Percentiles rank a stretch among this genome's conserved stretches.
Conservation (phyloP, 2,329 filamentous ascomycete genomes). For the Biscogniauxia marginata region DNA sequence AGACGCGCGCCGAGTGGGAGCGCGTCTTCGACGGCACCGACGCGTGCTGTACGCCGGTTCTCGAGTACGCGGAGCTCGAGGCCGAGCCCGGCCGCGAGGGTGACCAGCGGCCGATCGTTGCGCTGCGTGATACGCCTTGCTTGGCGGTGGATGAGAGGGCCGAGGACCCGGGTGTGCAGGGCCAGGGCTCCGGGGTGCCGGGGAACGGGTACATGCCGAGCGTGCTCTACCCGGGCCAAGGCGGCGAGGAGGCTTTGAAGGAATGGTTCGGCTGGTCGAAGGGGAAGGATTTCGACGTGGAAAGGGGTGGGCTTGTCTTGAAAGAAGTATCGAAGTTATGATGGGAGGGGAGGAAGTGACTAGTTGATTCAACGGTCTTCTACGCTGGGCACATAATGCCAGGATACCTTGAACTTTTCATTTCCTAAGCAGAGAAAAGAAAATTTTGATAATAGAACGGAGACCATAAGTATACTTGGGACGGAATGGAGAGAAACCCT, state of each 20-base stretch:
- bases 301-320: slow-evolving; percentile 59
- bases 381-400: too few species aligned
- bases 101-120: slow-evolving; percentile 70
- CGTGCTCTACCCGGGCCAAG: slow-evolving; percentile 63
- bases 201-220: slow-evolving; percentile 66
- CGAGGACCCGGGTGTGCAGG: slow-evolving; percentile 42
- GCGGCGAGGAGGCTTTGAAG: slow-evolving; percentile 67
- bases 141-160: slow-evolving; percentile 55
- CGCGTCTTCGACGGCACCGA: slow-evolving; percentile 83
- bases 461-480: too few species aligned
- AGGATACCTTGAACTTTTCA: too few species aligned
- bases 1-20: slow-evolving; percentile 80
- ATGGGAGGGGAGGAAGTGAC: slow-evolving; percentile 1
- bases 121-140: slow-evolving; percentile 67
- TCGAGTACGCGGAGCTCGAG: slow-evolving; percentile 57
- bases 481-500: too few species aligned
- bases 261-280: slow-evolving; percentile 77
- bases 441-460: too few species aligned
- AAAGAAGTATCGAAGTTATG: slow-evolving; percentile 46
- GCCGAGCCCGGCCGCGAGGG: slow-evolving; percentile 48
- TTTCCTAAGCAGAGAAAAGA: too few species aligned
- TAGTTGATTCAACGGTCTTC: too few species aligned
- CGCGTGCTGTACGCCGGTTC: slow-evolving; percentile 87
- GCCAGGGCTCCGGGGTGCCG: slow-evolving; percentile 64
- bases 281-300: slow-evolving; percentile 68